phyloP scores from a whole-genome alignment of 2,329 filamentous ascomycete species.

The Stylonectria norvegica region DNA sequence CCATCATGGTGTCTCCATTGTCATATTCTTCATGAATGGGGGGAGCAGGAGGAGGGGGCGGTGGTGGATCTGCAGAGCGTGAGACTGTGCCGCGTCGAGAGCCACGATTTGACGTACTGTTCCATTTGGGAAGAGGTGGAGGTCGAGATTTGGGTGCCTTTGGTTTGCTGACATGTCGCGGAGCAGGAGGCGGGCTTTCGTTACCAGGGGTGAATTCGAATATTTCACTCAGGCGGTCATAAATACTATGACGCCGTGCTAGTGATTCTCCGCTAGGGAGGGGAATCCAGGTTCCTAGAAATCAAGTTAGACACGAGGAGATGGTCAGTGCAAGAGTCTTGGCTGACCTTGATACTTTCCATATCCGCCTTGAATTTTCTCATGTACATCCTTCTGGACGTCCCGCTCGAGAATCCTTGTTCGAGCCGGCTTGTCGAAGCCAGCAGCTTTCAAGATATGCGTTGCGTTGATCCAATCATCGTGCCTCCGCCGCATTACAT shows the following conservation, averaged over 20 bases:
- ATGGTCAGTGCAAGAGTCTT: not conserved
- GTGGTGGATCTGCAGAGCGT: conserved; percentile 18
- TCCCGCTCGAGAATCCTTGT: conserved; percentile 95
- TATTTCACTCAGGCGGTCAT: conserved; percentile 78
- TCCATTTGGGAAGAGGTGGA: conserved; percentile 60
- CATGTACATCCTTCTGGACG: conserved; percentile 92
- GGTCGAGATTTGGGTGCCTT: conserved; percentile 60
- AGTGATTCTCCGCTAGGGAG: conserved; percentile 75
- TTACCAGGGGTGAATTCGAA: conserved; percentile 86
- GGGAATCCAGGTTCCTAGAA: conserved; percentile 88
- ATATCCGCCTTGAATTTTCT: conserved; percentile 97
- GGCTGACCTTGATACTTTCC: conserved; percentile 89
- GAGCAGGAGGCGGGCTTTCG: conserved; percentile 86
- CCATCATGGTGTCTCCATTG: conserved; percentile 57
- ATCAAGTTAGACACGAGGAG: conserved; percentile 7
- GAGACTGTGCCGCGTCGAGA: conserved; percentile 1
- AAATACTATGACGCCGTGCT: conserved; percentile 81
- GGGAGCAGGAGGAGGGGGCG: conserved; percentile 17
- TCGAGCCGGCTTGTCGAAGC: conserved; percentile 93
- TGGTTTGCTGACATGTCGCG: conserved; percentile 85
- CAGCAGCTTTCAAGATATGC: conserved; percentile 94
- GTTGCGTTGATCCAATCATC: conserved; percentile 99
- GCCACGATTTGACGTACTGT: conserved; percentile 23
- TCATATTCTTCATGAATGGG: conserved; percentile 59
- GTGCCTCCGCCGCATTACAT: conserved; percentile 91